Conservation (phyloP, 2,329 filamentous ascomycete species). For the Venturia pyrina region DNA sequence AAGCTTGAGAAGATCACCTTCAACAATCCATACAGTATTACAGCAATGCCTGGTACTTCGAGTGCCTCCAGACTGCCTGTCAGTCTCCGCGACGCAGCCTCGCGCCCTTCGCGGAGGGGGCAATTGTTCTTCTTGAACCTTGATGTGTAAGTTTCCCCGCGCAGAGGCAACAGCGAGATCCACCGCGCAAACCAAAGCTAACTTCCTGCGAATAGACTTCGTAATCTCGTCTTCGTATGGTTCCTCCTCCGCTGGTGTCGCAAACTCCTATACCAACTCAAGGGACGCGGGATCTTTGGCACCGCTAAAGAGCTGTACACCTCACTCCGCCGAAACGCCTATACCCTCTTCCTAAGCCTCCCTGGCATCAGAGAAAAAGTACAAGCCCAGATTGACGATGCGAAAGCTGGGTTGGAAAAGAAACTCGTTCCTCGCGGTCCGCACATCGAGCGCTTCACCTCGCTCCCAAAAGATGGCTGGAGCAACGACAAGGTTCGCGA, state of each 20-base stretch:
- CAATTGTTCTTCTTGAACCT: slow-evolving; percentile 51
- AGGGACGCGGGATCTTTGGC: slow-evolving; percentile 78
- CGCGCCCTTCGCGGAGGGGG: slow-evolving; percentile 45
- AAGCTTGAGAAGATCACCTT: not conserved
- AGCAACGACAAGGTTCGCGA: slow-evolving; percentile 64
- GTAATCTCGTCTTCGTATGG: slow-evolving; percentile 80
- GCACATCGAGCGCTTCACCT: slow-evolving; percentile 61
- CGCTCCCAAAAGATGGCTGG: slow-evolving; percentile 77
- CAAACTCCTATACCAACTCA: slow-evolving; percentile 71
- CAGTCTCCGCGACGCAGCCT: slow-evolving; percentile 57
- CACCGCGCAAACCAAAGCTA: not conserved
- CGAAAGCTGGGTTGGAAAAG: slow-evolving; percentile 67
- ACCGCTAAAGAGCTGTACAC: slow-evolving; percentile 65
- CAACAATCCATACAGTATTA: not conserved
- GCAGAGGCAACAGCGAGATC: not conserved
- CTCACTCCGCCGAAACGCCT: slow-evolving; percentile 60
- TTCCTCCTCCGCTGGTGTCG: slow-evolving; percentile 79
- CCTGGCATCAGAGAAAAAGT: slow-evolving; percentile 83
- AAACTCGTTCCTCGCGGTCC: slow-evolving; percentile 72
- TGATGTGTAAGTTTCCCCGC: slow-evolving; percentile 50
- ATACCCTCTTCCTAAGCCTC: slow-evolving; percentile 74
- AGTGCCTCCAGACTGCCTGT: slow-evolving; percentile 57
- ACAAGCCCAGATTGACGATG: slow-evolving; percentile 70
- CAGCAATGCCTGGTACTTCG: slow-evolving; percentile 28
- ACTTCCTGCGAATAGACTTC: slow-evolving; percentile 44